These are phyloP conservation scores for Hygrophorus russula DNA, from an alignment of 768 basidiomycete genomes.

Conservation along the genomic window DNA sequence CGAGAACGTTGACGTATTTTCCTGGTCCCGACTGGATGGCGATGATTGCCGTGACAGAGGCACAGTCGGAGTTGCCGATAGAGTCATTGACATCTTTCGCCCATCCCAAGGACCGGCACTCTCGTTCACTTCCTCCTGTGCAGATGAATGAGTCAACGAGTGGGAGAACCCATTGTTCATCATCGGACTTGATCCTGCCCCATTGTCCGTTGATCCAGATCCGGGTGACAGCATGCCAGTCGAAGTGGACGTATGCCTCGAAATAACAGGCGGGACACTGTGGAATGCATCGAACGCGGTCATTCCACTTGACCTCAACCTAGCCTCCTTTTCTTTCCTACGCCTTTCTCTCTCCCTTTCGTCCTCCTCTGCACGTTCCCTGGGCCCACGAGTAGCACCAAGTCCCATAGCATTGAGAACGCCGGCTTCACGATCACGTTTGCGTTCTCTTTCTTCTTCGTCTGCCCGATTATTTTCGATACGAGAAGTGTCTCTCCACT, in stretches of 20 bases:
- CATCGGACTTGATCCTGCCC: conserved; percentile 11
- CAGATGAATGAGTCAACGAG: conserved; percentile 4
- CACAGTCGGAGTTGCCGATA: neutral
- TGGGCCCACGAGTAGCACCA: conserved; percentile 34
- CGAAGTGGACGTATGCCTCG: conserved; percentile 24
- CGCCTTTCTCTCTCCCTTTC: conserved; percentile 38
- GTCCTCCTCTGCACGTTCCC: conserved; percentile 57
- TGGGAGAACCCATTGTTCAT: conserved; percentile 8
- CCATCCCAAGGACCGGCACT: conserved; percentile 33
- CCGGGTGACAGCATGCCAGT: conserved; percentile 11
- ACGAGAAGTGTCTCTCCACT: conserved; percentile 22
- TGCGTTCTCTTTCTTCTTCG: conserved; percentile 38
- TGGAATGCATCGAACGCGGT: conserved; percentile 74
- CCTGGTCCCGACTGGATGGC: neutral
- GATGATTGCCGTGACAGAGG: conserved; percentile 3
- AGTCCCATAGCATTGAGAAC: conserved; percentile 31
- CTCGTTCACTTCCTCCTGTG: conserved; percentile 19
- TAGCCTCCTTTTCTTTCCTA: conserved; percentile 41
- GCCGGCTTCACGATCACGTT: conserved; percentile 24
- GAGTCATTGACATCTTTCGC: neutral
- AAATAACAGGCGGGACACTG: conserved; percentile 36
- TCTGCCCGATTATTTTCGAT: conserved; percentile 8
- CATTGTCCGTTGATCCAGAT: conserved; percentile 7
- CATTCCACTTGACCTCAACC: conserved; percentile 28
- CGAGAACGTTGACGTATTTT: too few relatives aligned